Conservation (phyloP, 257 asterid genomes). For the Plantago ovata region DNA sequence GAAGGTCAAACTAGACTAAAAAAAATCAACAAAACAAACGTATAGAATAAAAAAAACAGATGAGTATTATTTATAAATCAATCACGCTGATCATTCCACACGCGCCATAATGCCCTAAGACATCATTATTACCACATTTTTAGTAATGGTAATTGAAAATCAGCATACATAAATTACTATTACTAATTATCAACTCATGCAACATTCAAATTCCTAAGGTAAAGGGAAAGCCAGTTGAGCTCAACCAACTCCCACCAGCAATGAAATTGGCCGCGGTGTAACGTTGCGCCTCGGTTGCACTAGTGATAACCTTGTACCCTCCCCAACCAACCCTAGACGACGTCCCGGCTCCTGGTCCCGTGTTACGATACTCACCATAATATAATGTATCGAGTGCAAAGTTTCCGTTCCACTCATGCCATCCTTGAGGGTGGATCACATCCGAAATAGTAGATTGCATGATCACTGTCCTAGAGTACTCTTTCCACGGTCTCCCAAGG, state of each 20-base stretch:
- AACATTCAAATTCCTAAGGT: conserved; percentile 37
- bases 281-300: conserved; percentile 52
- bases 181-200: neutral
- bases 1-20: too few relatives aligned
- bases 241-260: conserved; percentile 64
- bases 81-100: too few relatives aligned
- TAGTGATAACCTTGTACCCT: conserved; percentile 55
- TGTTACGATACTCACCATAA: conserved; percentile 54
- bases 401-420: conserved; percentile 62
- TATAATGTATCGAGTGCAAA: conserved; percentile 51
- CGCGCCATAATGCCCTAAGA: too few relatives aligned
- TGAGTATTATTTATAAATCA: too few relatives aligned
- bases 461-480: conserved; percentile 56
- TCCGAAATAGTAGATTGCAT: conserved; percentile 54
- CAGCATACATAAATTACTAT: neutral
- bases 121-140: too few relatives aligned
- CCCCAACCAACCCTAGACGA: conserved; percentile 49
- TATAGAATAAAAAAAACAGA: too few relatives aligned
- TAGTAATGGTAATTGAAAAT: neutral
- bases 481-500: conserved; percentile 62
- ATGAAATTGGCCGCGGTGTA: conserved; percentile 47
- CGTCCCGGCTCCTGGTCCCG: conserved; percentile 58
- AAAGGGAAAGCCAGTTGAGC: conserved; percentile 54
- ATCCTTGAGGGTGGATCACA: conserved; percentile 50
- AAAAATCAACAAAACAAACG: too few relatives aligned